These are phyloP conservation scores for Pinus tabuliformis DNA, from an alignment of 75 land plant genomes.

Conservation along the genomic window DNA sequence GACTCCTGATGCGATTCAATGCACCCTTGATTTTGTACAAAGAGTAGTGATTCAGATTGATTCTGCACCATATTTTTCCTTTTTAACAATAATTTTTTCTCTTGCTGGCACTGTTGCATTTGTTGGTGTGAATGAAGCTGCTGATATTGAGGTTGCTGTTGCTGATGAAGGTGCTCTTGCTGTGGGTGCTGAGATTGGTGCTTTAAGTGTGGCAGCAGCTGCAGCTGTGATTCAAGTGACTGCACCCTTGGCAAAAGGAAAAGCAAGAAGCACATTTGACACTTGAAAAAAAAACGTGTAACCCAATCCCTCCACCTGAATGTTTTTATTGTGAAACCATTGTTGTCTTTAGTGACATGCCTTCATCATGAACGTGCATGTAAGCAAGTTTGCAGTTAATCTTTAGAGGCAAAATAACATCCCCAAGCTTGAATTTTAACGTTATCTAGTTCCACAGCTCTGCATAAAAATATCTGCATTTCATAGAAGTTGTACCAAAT, in stretches of 20 bases:
- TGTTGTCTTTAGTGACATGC: neutral
- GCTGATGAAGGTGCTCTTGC: conserved; percentile 28
- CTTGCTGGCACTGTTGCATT: conserved; percentile 3
- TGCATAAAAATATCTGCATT: neutral
- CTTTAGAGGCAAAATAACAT: neutral
- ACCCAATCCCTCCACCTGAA: neutral
- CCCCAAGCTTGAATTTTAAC: neutral
- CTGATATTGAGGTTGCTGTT: conserved; percentile 31
- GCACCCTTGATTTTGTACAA: neutral
- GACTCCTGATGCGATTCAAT: neutral
- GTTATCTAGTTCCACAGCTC: neutral
- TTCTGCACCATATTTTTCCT: neutral
- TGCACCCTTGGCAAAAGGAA: conserved; percentile 14
- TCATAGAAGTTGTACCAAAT: neutral
- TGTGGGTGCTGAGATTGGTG: conserved; percentile 42
- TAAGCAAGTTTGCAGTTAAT: neutral
- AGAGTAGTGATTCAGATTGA: neutral
- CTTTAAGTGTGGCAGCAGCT: conserved; percentile 22
- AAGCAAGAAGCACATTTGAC: neutral
- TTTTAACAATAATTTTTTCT: neutral
- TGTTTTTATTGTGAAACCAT: neutral
- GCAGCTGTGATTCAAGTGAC: conserved; percentile 32
- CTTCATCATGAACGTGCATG: neutral
- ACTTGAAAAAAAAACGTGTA: neutral
- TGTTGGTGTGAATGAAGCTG: conserved; percentile 30